Base-by-base conservation (phyloP, 331 rosid species). In the Telfairia occidentalis region DNA sequence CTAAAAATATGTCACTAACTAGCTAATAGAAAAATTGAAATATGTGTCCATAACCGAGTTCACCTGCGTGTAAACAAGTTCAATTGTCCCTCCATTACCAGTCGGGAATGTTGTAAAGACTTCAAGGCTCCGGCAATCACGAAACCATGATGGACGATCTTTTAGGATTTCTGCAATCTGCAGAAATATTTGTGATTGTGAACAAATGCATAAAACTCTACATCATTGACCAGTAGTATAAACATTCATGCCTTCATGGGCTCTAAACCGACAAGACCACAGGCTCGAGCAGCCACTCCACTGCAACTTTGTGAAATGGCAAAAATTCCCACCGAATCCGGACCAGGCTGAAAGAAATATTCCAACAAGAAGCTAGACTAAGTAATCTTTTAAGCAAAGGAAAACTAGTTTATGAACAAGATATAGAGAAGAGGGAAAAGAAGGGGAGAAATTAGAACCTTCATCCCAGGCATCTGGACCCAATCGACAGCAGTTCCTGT, bases 381-480 rank as follows among this genome's bases (percentile, higher is more conserved):
- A 34, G 15, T 12, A 15, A 5, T 10, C 37, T 55, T 53, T 32
- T 76, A 29, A 3, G 58, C 35, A 18, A 53, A 34, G 45, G 30
- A 42, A 40, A 35, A 21, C 1, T 2, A 16, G n/a, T 18, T 52
- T 2, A 2, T 16, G 3, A 32, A 29, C 59, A 29, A 71, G 16
- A 49, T 40, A 58, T n/a, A 28, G 24, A 10, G 69, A 65, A 26
- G 57, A 63, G n/a, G 32, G 18, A 72, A 61, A 30, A 30, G 50
- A 3, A n/a, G 71, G 57, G 77, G 21, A 18, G 35, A n/a, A 43
- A 50, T 19, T 32, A 79, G 58, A 48, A 95, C 99, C 99, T 95
- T 92, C 99, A 95, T 95, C 97, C 99, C 97, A 87, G 99, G 96
- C 97, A 95, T 90, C 97, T 92, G 99, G 93, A 95, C 96, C 99